Evolutionary conservation across 345 rosid species (phyloP).

Genomic region (Cardamine chenopodiifolia): DNA sequence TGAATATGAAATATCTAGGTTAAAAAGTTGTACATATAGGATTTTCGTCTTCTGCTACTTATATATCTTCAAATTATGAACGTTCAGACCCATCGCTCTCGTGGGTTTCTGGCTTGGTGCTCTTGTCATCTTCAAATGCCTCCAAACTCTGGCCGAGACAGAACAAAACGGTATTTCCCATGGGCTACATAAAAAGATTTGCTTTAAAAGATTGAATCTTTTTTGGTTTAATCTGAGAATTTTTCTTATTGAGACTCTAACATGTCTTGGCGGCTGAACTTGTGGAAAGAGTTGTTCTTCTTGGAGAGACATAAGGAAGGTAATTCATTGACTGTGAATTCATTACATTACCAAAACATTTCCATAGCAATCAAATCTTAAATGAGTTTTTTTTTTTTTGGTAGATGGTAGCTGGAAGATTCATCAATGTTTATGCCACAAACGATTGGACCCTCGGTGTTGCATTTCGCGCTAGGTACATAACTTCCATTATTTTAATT

Average conservation of each 20-base stretch:
- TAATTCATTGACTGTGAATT: slow-evolving; percentile 28
- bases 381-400: background rate
- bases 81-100: slow-evolving; percentile 90
- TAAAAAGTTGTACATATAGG: background rate
- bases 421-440: slow-evolving; percentile 84
- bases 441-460: slow-evolving; percentile 95
- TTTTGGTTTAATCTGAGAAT: background rate
- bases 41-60: background rate
- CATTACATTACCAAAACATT: slow-evolving; percentile 16
- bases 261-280: slow-evolving; percentile 60
- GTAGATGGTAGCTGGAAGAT: slow-evolving; percentile 98
- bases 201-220: background rate
- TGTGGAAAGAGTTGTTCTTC: slow-evolving; percentile 36
- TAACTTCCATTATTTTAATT: background rate
- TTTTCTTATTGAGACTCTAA: background rate
- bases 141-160: slow-evolving; percentile 76
- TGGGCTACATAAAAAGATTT: background rate
- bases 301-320: slow-evolving; percentile 72
- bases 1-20: background rate
- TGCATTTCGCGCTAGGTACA: slow-evolving; percentile 96
- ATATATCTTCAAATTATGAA: slow-evolving; percentile 40
- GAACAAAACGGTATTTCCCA: slow-evolving; percentile 63
- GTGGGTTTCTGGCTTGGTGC: slow-evolving; percentile 96
- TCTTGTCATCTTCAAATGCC: slow-evolving; percentile 88
- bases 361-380: background rate